Conservation (phyloP, 1,284 basidiomycete species). For the Clitocybe nebularis region DNA sequence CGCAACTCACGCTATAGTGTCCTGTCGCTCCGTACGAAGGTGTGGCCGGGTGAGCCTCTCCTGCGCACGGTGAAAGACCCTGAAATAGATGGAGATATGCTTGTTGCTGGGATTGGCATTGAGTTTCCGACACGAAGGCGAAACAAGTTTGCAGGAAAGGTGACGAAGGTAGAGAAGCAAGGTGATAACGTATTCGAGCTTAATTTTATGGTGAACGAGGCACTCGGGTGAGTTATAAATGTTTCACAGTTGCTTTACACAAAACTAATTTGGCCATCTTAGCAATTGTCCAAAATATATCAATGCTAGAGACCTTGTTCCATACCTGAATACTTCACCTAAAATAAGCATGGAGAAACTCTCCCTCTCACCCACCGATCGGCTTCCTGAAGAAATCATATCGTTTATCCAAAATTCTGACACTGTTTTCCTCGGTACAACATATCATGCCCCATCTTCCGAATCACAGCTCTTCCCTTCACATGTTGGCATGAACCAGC, state of each 20-base stretch:
- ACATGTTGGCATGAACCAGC: slow-evolving; percentile 62
- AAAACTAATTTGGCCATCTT: neutral
- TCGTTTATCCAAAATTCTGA: slow-evolving; percentile 46
- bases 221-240: slow-evolving; percentile 44
- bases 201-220: slow-evolving; percentile 45
- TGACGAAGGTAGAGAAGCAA: slow-evolving; percentile 30
- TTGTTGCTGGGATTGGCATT: slow-evolving; percentile 58
- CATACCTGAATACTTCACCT: slow-evolving; percentile 36
- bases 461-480: slow-evolving; percentile 41
- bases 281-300: slow-evolving; percentile 73
- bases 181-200: slow-evolving; percentile 24
- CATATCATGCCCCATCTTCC: slow-evolving; percentile 36
- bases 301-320: slow-evolving; percentile 44
- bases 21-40: slow-evolving; percentile 37
- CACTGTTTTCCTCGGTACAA: slow-evolving; percentile 53
- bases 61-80: slow-evolving; percentile 31
- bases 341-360: slow-evolving; percentile 30
- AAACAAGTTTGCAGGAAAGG: slow-evolving; percentile 58
- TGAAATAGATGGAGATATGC: slow-evolving; percentile 22
- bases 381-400: slow-evolving; percentile 47
- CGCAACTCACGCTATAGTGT: slow-evolving; percentile 34
- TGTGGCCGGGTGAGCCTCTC: slow-evolving; percentile 59
- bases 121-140: slow-evolving; percentile 54
- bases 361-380: slow-evolving; percentile 30
- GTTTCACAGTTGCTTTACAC: neutral